phyloP scores from a whole-genome alignment of 2,329 filamentous ascomycete genomes.

The Lachnellula occidentalis region DNA sequence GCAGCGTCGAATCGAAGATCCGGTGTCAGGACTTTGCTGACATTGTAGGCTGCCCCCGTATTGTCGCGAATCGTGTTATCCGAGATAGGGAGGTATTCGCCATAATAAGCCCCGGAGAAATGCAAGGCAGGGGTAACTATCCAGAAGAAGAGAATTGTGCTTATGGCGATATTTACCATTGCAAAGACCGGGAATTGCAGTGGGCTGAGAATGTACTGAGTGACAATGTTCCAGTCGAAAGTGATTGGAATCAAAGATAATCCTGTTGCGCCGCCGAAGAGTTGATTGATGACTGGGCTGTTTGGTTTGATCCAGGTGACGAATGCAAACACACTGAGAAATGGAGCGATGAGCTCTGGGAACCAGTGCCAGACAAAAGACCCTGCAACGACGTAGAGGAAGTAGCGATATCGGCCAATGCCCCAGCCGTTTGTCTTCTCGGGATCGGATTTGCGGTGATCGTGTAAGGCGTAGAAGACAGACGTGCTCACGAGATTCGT shows the following conservation, averaged over 20 bases:
- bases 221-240: constrained; percentile 71
- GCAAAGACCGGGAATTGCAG: constrained; percentile 39
- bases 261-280: constrained; percentile 64
- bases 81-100: constrained; percentile 57
- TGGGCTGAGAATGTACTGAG: constrained; percentile 21
- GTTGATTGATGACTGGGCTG: constrained; percentile 62
- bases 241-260: constrained; percentile 65
- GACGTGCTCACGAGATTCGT: constrained; percentile 46
- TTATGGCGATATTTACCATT: constrained; percentile 49
- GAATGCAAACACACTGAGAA: constrained; percentile 60
- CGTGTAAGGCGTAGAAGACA: constrained; percentile 46
- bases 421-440: constrained; percentile 44
- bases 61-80: constrained; percentile 60
- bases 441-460: constrained; percentile 50
- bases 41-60: constrained; percentile 53
- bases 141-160: constrained; percentile 55
- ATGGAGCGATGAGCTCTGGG: constrained; percentile 37
- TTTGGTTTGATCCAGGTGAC: constrained; percentile 67
- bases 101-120: constrained; percentile 59
- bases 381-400: constrained; percentile 36
- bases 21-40: constrained; percentile 51
- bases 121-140: constrained; percentile 55
- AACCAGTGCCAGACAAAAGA: constrained; percentile 50
- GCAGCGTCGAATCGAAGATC: constrained; percentile 54
- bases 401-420: constrained; percentile 41